These are phyloP conservation scores for Penicillium herquei DNA, from an alignment of 495 filamentous ascomycete genomes.

Conservation along the genomic window DNA sequence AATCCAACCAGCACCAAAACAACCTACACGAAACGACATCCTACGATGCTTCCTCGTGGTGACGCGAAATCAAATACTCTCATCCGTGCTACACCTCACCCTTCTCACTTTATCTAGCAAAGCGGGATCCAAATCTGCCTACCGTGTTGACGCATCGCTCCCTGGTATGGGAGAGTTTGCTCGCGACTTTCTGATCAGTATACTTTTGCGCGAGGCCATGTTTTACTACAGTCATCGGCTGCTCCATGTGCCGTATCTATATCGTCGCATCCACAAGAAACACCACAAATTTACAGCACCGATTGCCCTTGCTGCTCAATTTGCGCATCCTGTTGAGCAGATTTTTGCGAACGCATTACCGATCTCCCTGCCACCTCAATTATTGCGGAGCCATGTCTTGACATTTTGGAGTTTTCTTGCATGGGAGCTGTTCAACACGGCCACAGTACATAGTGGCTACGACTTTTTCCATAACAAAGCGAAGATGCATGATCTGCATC, in stretches of 20 bases:
- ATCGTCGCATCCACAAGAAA: slow-evolving; percentile 52
- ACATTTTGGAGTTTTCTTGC: slow-evolving; percentile 52
- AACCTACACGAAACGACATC: slow-evolving; percentile 47
- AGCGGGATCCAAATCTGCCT: slow-evolving; percentile 22
- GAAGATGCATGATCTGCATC: slow-evolving; percentile 54
- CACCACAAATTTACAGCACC: slow-evolving; percentile 61
- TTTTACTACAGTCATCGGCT: slow-evolving; percentile 59
- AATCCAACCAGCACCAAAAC: slow-evolving; percentile 51
- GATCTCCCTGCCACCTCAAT: slow-evolving; percentile 49
- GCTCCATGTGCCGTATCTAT: slow-evolving; percentile 51
- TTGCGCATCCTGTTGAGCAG: slow-evolving; percentile 58
- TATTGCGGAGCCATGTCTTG: slow-evolving; percentile 46
- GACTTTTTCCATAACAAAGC: slow-evolving; percentile 45
- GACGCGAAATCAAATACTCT: slow-evolving; percentile 45
- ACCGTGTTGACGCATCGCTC: slow-evolving; percentile 30
- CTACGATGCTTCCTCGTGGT: slow-evolving; percentile 45
- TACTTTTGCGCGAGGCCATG: slow-evolving; percentile 48
- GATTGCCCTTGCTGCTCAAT: slow-evolving; percentile 57
- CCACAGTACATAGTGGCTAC: slow-evolving; percentile 55
- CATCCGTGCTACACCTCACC: slow-evolving; percentile 33
- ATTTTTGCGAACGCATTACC: slow-evolving; percentile 54
- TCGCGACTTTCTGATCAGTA: slow-evolving; percentile 43
- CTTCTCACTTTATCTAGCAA: slow-evolving; percentile 23
- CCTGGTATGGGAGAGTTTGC: slow-evolving; percentile 35
- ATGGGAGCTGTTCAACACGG: slow-evolving; percentile 48